phyloP scores from a whole-genome alignment of 805 yeast species.

The Candida ortonii region DNA sequence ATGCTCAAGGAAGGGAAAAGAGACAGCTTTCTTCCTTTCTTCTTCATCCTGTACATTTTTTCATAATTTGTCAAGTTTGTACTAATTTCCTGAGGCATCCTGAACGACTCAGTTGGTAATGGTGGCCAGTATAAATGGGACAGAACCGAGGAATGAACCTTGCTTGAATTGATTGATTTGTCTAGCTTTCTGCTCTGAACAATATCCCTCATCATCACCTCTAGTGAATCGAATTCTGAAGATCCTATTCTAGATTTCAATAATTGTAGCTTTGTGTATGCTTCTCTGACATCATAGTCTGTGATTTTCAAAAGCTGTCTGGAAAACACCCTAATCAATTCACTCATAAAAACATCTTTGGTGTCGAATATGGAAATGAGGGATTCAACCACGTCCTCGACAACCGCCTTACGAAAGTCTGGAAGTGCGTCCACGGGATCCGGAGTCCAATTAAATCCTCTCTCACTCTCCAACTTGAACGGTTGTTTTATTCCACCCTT shows the following conservation, averaged over 20 bases:
- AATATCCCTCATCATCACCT: slow-evolving; percentile 81
- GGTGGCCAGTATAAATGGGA: slow-evolving; percentile 84
- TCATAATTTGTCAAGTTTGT: slow-evolving; percentile 42
- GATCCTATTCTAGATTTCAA: slow-evolving; percentile 66
- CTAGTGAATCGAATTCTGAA: slow-evolving; percentile 62
- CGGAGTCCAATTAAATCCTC: slow-evolving; percentile 67
- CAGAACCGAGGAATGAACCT: slow-evolving; percentile 57
- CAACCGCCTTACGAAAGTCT: slow-evolving; percentile 63
- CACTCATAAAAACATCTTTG: slow-evolving; percentile 62
- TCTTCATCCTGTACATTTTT: slow-evolving; percentile 38
- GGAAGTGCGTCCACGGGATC: slow-evolving; percentile 91
- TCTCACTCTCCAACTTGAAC: slow-evolving; percentile 37
- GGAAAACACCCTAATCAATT: slow-evolving; percentile 61
- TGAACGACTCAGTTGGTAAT: slow-evolving; percentile 41
- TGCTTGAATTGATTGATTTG: slow-evolving; percentile 27
- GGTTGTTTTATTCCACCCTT: slow-evolving; percentile 30
- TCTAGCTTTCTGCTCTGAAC: slow-evolving; percentile 51
- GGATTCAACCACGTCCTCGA: slow-evolving; percentile 67
- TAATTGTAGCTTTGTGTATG: slow-evolving; percentile 44
- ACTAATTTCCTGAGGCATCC: slow-evolving; percentile 47
- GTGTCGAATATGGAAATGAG: slow-evolving; percentile 70
- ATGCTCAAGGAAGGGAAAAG: slow-evolving; percentile 59
- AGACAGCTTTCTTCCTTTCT: slow-evolving; percentile 57
- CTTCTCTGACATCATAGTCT: slow-evolving; percentile 39
- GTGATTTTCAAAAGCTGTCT: slow-evolving; percentile 46